These are phyloP conservation scores for Alternaria gaisen DNA, from an alignment of 2,329 filamentous ascomycete species.

Conservation along the genomic window DNA sequence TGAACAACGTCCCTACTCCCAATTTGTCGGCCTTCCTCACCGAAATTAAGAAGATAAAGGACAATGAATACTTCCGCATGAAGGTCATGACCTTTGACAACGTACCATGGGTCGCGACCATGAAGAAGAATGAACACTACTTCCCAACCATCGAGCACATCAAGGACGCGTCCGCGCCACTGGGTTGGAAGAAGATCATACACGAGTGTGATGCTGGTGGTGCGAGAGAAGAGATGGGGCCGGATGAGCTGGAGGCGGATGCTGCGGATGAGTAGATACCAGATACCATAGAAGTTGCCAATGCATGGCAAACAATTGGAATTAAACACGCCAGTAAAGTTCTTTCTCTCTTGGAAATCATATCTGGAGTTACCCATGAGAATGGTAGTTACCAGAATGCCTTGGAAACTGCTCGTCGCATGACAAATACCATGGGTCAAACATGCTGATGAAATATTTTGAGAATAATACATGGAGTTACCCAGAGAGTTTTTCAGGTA, in stretches of 20 bases:
- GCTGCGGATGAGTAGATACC: slow-evolving; percentile 27
- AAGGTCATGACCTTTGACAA: slow-evolving; percentile 99
- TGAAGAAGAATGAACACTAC: slow-evolving; percentile 99
- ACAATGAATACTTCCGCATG: slow-evolving; percentile 97
- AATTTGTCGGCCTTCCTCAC: slow-evolving; percentile 82
- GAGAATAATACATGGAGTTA: not conserved
- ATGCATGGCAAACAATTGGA: not conserved
- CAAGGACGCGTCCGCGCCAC: slow-evolving; percentile 62
- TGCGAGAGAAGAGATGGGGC: slow-evolving; percentile 41
- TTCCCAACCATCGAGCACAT: slow-evolving; percentile 73
- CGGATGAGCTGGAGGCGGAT: slow-evolving; percentile 41
- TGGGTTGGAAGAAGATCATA: slow-evolving; percentile 67
- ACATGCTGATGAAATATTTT: not conserved
- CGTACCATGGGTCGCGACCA: slow-evolving; percentile 98
- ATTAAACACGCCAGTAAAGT: not conserved
- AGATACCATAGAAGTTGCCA: not conserved
- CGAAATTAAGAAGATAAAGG: slow-evolving; percentile 85
- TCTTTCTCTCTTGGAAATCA: not conserved
- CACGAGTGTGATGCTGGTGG: slow-evolving; percentile 60
- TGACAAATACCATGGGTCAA: not conserved
- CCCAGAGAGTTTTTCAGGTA: not conserved
- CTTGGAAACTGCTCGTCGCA: not conserved
- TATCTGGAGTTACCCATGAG: not conserved
- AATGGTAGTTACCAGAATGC: not conserved
- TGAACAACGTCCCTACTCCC: slow-evolving; percentile 87